Percentiles rank a stretch among this genome's conserved stretches.
Conservation (phyloP, 768 basidiomycete species). For the Russula sp. region DNA sequence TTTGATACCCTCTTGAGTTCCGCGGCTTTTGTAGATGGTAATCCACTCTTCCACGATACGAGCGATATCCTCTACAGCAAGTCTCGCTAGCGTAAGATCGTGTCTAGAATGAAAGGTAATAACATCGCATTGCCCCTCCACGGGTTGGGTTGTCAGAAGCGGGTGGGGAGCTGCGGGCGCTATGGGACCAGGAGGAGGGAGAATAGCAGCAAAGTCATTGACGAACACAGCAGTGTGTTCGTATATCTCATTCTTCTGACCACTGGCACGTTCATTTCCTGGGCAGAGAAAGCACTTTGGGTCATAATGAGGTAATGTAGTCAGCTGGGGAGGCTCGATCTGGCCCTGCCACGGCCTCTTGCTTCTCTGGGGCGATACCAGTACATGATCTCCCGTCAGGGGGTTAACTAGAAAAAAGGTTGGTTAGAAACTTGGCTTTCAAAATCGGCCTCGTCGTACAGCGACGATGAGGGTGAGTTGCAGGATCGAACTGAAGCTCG, state of each 20-base stretch:
- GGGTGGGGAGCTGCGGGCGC: conserved; percentile 47
- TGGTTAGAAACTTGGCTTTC: too few species aligned
- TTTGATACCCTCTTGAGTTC: conserved; percentile 55
- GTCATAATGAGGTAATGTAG: background rate
- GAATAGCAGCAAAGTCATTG: conserved; percentile 78
- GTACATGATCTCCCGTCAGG: too few species aligned
- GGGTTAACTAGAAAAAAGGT: too few species aligned
- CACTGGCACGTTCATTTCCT: conserved; percentile 67
- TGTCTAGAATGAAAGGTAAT: conserved; percentile 81
- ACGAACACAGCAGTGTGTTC: conserved; percentile 57
- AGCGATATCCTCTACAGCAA: conserved; percentile 50
- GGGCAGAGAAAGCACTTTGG: conserved; percentile 78
- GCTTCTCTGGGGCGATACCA: too few species aligned
- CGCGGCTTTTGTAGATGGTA: conserved; percentile 50
- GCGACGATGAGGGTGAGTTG: too few species aligned
- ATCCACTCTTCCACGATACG: conserved; percentile 69
- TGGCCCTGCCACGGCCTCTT: conserved; percentile 76
- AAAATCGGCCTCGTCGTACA: too few species aligned
- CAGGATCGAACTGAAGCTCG: too few species aligned
- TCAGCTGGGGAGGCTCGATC: conserved; percentile 53
- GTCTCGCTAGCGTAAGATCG: conserved; percentile 72
- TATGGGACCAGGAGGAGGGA: conserved; percentile 54
- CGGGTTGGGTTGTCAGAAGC: conserved; percentile 54
- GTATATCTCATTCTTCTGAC: conserved; percentile 61
- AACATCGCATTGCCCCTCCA: conserved; percentile 83